phyloP scores from a whole-genome alignment of 2,329 filamentous ascomycete species.

The Sclerotinia subarctica region DNA sequence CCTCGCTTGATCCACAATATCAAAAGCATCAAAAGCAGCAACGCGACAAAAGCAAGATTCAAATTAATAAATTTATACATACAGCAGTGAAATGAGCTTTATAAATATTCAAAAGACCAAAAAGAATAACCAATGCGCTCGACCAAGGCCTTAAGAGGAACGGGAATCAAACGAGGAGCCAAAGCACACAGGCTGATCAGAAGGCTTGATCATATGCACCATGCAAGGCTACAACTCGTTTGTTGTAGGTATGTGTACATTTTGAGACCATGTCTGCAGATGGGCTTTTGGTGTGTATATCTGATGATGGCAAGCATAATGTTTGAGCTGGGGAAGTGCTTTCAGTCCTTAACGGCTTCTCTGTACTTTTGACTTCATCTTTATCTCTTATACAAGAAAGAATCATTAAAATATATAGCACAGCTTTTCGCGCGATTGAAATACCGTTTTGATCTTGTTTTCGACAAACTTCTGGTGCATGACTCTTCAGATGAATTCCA shows the following conservation, averaged over 20 bases:
- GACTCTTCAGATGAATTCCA: not conserved
- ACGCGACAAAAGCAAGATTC: not conserved
- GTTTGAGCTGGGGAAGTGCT: not conserved
- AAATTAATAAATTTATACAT: not conserved
- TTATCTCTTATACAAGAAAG: not conserved
- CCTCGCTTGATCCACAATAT: not conserved
- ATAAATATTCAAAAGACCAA: not conserved
- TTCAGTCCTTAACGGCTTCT: not conserved
- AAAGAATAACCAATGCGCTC: not conserved
- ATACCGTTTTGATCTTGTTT: not conserved
- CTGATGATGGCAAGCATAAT: not conserved
- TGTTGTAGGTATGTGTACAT: not conserved
- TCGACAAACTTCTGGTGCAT: not conserved
- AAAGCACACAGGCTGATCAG: not conserved
- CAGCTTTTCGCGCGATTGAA: not conserved
- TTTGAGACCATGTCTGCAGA: not conserved
- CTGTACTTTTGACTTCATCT: not conserved
- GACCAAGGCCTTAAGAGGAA: not conserved
- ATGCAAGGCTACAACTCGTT: not conserved
- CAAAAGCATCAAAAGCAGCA: not conserved
- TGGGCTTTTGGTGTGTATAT: not conserved
- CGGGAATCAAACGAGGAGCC: not conserved
- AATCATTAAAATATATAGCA: not conserved
- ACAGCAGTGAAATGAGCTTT: not conserved
- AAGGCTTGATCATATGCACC: conserved; percentile 1